Percentiles rank a stretch among this genome's conserved stretches.
Evolutionary conservation across 352 stramenopile species (phyloP).

Genomic region (Globisporangium splendens): DNA sequence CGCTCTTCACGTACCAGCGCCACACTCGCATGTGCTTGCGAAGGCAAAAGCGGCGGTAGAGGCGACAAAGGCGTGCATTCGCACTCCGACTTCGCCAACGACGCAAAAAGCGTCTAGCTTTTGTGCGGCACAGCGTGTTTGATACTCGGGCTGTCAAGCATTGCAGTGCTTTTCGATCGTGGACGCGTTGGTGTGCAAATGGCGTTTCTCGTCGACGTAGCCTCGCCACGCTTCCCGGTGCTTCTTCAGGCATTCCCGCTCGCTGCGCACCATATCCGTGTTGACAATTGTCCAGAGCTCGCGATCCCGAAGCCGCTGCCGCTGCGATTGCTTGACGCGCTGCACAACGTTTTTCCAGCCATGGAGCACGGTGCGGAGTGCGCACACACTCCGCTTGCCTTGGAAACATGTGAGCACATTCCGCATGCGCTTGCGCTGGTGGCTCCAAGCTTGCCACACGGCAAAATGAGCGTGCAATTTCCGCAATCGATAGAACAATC

Average conservation of each 20-base stretch:
- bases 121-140: too few relatives aligned
- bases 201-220: constrained; percentile 29
- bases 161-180: constrained; percentile 7
- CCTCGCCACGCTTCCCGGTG: constrained; percentile 49
- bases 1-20: constrained; percentile 23
- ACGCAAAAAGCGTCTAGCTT: too few relatives aligned
- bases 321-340: constrained; percentile 41
- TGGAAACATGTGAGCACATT: constrained; percentile 15
- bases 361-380: constrained; percentile 14
- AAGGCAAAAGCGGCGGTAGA: constrained; percentile 28
- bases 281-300: constrained; percentile 56
- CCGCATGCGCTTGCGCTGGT: constrained; percentile 7
- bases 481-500: constrained; percentile 56
- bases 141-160: constrained; percentile 5
- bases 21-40: constrained; percentile 35
- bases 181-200: constrained; percentile 25
- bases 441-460: constrained; percentile 27
- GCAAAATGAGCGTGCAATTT: constrained; percentile 26
- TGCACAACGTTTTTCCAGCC: constrained; percentile 41
- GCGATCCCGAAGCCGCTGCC: constrained; percentile 42
- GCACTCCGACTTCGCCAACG: constrained; percentile 24
- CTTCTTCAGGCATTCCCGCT: constrained; percentile 31
- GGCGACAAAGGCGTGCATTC: constrained; percentile 6
- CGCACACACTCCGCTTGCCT: constrained; percentile 2
- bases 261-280: constrained; percentile 41